These are phyloP conservation scores for Drechslera avenae DNA, from an alignment of 2,329 filamentous ascomycete genomes.

Conservation along the genomic window DNA sequence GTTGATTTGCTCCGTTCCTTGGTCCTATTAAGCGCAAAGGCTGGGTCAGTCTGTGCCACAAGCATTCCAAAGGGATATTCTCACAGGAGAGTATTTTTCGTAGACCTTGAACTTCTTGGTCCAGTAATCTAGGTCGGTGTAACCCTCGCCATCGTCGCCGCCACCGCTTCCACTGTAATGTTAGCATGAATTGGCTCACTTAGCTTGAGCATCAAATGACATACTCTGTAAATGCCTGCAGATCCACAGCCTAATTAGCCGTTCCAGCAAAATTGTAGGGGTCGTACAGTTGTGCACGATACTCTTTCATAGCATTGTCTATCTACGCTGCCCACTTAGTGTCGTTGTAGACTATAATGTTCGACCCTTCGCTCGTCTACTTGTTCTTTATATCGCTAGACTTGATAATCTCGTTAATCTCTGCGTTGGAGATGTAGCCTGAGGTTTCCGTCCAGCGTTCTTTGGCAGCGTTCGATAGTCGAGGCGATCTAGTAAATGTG, in stretches of 20 bases:
- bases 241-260: constrained; percentile 48
- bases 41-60: too few species aligned
- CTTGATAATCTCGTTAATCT: constrained; percentile 37
- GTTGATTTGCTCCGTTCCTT: not conserved
- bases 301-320: constrained; percentile 25
- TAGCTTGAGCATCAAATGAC: not conserved
- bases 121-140: too few species aligned
- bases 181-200: not conserved
- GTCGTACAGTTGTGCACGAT: constrained; percentile 22
- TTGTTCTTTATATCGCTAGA: constrained; percentile 5
- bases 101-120: not conserved
- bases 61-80: too few species aligned
- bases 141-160: too few species aligned
- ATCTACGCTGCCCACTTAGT: constrained; percentile 32
- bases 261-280: constrained; percentile 40
- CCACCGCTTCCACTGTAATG: too few species aligned
- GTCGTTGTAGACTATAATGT: constrained; percentile 25
- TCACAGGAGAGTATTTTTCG: not conserved
- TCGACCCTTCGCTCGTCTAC: not conserved
- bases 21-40: not conserved
- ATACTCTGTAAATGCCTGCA: constrained; percentile 3
- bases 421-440: constrained; percentile 50
- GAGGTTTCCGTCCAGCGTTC: constrained; percentile 47
- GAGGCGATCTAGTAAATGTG: not conserved
- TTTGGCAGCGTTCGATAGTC: constrained; percentile 30